Conservation (phyloP, 345 rosid species). For the Geranium rotundifolium region DNA sequence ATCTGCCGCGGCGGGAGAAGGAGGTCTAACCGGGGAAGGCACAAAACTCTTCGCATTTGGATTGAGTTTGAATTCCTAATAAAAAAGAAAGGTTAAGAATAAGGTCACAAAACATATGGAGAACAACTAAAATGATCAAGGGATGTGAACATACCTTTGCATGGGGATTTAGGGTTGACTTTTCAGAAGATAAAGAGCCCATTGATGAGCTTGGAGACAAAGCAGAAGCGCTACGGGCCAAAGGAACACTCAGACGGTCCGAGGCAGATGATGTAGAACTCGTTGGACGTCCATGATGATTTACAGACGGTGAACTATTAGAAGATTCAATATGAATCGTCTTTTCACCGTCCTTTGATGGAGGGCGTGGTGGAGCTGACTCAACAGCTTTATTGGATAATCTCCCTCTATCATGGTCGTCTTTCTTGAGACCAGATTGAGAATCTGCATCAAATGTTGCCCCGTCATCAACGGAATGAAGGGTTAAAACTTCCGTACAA, state of each 20-base stretch:
- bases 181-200: conserved; percentile 71
- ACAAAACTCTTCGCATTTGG: conserved; percentile 90
- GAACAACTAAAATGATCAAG: background rate
- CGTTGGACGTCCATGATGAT: conserved; percentile 38
- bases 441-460: conserved; percentile 23
- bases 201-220: conserved; percentile 77
- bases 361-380: conserved; percentile 15
- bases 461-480: background rate
- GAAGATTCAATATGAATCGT: conserved; percentile 26
- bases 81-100: conserved; percentile 1
- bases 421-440: conserved; percentile 22
- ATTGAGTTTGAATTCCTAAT: conserved; percentile 86
- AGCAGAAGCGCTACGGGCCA: conserved; percentile 42
- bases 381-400: conserved; percentile 21
- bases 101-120: background rate
- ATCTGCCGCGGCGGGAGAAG: conserved; percentile 48
- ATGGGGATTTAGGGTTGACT: conserved; percentile 62
- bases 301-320: conserved; percentile 29
- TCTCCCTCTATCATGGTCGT: conserved; percentile 29
- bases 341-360: conserved; percentile 35
- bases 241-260: conserved; percentile 27
- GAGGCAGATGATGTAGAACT: conserved; percentile 55
- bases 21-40: conserved; percentile 49
- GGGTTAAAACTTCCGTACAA: background rate
- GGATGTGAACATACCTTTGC: conserved; percentile 47